These are phyloP conservation scores for Amanita rimosa DNA, from an alignment of 768 basidiomycete genomes.

Conservation along the genomic window DNA sequence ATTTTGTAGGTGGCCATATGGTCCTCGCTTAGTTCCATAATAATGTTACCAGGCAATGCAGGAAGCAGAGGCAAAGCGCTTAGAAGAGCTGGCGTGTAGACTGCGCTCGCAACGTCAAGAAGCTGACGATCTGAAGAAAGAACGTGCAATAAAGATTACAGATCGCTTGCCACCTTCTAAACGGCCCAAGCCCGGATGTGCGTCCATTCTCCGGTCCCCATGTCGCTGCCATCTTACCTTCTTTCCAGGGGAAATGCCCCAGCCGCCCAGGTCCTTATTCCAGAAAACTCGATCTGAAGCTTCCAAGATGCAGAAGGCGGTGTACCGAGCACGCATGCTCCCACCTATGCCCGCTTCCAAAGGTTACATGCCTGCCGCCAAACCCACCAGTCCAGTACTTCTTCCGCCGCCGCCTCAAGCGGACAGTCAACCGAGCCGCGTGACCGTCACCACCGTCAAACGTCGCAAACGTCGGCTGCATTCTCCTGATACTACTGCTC, in stretches of 20 bases:
- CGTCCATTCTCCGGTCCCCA: neutral
- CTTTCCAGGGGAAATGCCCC: conserved; percentile 12
- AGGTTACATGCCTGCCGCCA: conserved; percentile 28
- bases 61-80: conserved; percentile 47
- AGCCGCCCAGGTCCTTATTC: conserved; percentile 62
- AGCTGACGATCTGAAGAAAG: conserved; percentile 66
- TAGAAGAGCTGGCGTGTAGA: conserved; percentile 51
- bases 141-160: conserved; percentile 65
- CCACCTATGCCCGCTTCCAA: conserved; percentile 44
- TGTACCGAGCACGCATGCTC: conserved; percentile 41
- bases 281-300: conserved; percentile 70
- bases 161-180: conserved; percentile 59
- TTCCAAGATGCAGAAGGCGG: conserved; percentile 50
- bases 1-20: conserved; percentile 38
- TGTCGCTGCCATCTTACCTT: neutral
- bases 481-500: conserved; percentile 8
- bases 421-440: conserved; percentile 23
- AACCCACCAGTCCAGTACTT: conserved; percentile 20
- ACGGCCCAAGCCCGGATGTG: conserved; percentile 34
- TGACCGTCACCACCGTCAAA: conserved; percentile 41
- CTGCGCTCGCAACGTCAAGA: conserved; percentile 58
- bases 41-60: conserved; percentile 32
- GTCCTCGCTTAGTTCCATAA: conserved; percentile 7
- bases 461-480: conserved; percentile 24
- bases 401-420: conserved; percentile 23